Conservation (phyloP, 371 early-diverging fungal genomes). For the Capillidium heterosporum region DNA sequence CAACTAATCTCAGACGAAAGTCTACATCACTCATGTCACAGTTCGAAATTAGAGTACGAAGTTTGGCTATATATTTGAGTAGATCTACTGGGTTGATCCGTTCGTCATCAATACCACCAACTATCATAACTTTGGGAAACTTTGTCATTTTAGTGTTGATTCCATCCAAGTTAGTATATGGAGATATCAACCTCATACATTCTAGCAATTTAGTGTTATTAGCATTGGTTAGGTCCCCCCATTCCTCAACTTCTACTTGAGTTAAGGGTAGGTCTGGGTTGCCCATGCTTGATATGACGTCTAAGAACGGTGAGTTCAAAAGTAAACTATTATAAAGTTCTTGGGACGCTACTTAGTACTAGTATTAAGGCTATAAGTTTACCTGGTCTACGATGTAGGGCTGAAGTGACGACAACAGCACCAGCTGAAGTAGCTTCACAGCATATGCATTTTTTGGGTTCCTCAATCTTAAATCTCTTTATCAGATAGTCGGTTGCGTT, state of each 20-base stretch:
- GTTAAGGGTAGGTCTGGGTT: conserved; percentile 54
- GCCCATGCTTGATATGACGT: conserved; percentile 65
- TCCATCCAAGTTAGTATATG: no score
- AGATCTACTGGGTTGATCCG: no score
- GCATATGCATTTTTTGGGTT: neutral
- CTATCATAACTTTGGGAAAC: no score
- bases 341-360: neutral
- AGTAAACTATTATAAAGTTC: conserved; percentile 60
- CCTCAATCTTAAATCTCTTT: conserved; percentile 14
- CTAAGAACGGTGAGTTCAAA: conserved; percentile 71
- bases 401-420: conserved; percentile 23
- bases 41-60: no score
- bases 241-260: conserved; percentile 58
- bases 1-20: no score
- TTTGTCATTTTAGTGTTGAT: no score
- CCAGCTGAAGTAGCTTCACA: neutral
- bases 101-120: no score
- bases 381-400: conserved; percentile 43
- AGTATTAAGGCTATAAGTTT: neutral
- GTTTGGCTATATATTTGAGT: no score
- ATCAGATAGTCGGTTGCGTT: conserved; percentile 66
- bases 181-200: no score
- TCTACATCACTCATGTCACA: no score
- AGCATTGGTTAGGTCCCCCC: conserved; percentile 50
- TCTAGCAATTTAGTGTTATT: no score